These are phyloP conservation scores for Nyssa sinensis DNA, from an alignment of 148 eudicot genomes.

Conservation along the genomic window DNA sequence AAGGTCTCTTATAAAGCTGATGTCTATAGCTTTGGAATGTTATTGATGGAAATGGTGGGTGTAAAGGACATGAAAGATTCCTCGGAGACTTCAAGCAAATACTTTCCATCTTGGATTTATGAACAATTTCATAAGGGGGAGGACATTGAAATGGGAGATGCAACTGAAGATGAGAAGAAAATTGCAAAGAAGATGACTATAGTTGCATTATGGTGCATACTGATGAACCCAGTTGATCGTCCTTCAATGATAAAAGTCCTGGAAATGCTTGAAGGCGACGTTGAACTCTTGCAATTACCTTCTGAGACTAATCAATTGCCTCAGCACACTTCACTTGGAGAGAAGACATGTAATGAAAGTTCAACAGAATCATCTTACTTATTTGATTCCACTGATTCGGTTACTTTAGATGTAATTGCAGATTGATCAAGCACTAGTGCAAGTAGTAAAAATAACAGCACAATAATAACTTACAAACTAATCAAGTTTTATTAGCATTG, in stretches of 20 bases:
- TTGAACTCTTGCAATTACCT: not conserved
- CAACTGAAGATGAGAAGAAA: not conserved
- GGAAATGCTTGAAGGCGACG: not conserved
- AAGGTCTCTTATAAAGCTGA: not conserved
- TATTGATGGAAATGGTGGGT: conserved; percentile 21
- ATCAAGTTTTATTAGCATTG: too few species aligned
- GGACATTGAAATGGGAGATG: not conserved
- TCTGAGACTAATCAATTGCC: not conserved
- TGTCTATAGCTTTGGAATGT: conserved; percentile 7
- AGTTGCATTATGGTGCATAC: too few species aligned
- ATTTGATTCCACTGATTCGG: too few species aligned
- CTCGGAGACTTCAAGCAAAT: not conserved
- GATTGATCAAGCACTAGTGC: too few species aligned
- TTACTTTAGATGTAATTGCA: too few species aligned
- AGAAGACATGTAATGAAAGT: not conserved
- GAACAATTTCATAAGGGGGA: not conserved
- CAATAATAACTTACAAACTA: too few species aligned
- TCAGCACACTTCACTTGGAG: not conserved
- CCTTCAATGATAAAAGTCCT: not conserved
- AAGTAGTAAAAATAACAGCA: too few species aligned
- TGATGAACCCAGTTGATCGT: not conserved
- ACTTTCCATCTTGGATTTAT: not conserved
- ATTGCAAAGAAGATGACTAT: not conserved
- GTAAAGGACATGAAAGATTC: conserved; percentile 3
- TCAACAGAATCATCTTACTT: too few species aligned